A percentile compares a stretch with the other conserved stretches of the same genome.
phyloP scores from a whole-genome alignment of 1,139 yeast species.

The Candida sanyaensis region DNA sequence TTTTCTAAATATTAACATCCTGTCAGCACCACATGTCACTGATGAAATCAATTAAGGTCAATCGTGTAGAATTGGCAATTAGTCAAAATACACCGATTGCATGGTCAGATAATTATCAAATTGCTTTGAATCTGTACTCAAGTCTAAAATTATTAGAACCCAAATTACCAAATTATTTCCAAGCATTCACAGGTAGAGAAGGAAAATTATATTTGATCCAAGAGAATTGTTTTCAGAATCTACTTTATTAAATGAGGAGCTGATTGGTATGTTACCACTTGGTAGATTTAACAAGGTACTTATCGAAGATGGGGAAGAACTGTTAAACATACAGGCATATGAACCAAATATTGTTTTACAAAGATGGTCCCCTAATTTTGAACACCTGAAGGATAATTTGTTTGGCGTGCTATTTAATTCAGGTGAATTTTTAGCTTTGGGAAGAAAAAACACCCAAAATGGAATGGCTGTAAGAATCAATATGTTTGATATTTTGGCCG shows the following conservation, averaged over 20 bases:
- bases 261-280: slow-evolving; percentile 29
- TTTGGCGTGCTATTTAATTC: slow-evolving; percentile 41
- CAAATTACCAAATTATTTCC: slow-evolving; percentile 37
- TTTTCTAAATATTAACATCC: too few relatives aligned
- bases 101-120: slow-evolving; percentile 39
- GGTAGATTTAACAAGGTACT: slow-evolving; percentile 29
- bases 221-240: slow-evolving; percentile 30
- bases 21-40: slow-evolving; percentile 8
- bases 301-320: slow-evolving; percentile 30
- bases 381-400: slow-evolving; percentile 27
- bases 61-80: slow-evolving; percentile 24
- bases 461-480: slow-evolving; percentile 20
- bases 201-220: slow-evolving; percentile 24
- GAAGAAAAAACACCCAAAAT: slow-evolving; percentile 22
- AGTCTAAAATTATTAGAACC: slow-evolving; percentile 42
- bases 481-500: slow-evolving; percentile 28
- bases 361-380: slow-evolving; percentile 34
- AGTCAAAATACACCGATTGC: slow-evolving; percentile 33
- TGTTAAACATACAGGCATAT: slow-evolving; percentile 30
- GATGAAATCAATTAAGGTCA: slow-evolving; percentile 23
- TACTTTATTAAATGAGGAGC: slow-evolving; percentile 30
- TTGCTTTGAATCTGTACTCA: slow-evolving; percentile 38
- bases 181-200: slow-evolving; percentile 21
- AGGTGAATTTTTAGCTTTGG: slow-evolving; percentile 38
- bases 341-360: slow-evolving; percentile 40